These are phyloP conservation scores for Xylariaceae sp. DNA, from an alignment of 2,329 filamentous ascomycete genomes.

Conservation along the genomic window DNA sequence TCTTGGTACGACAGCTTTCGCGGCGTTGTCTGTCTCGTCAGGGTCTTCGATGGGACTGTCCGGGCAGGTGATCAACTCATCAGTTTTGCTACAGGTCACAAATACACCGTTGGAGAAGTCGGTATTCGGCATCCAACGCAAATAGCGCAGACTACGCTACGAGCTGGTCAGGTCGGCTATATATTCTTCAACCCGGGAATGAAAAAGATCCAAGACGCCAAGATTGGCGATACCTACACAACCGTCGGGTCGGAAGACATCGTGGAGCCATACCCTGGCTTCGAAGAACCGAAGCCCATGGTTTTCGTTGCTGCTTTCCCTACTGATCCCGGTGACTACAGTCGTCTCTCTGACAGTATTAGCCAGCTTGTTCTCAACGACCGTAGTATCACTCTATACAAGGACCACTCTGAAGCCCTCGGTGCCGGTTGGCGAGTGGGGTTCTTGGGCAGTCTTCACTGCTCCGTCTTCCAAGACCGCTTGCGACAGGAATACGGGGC, in stretches of 20 bases:
- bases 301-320: slow-evolving; percentile 97
- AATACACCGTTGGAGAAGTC: slow-evolving; percentile 92
- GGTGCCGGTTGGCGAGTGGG: slow-evolving; percentile 92
- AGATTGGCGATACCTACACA: slow-evolving; percentile 93
- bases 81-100: slow-evolving; percentile 80
- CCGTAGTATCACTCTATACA: slow-evolving; percentile 85
- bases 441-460: slow-evolving; percentile 93
- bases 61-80: slow-evolving; percentile 77
- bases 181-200: slow-evolving; percentile 97
- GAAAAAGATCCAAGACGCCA: slow-evolving; percentile 93
- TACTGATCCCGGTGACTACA: slow-evolving; percentile 82
- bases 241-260: slow-evolving; percentile 67
- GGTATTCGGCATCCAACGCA: slow-evolving; percentile 93
- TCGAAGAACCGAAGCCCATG: slow-evolving; percentile 97
- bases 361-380: slow-evolving; percentile 91
- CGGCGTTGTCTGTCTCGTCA: slow-evolving; percentile 84
- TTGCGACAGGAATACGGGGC: slow-evolving; percentile 89
- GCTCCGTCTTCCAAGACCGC: slow-evolving; percentile 97
- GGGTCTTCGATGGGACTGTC: slow-evolving; percentile 84
- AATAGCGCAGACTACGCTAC: slow-evolving; percentile 70
- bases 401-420: slow-evolving; percentile 89
- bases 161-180: slow-evolving; percentile 93
- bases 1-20: slow-evolving; percentile 98
- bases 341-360: slow-evolving; percentile 86
- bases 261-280: slow-evolving; percentile 80